phyloP scores from a whole-genome alignment of 768 basidiomycete species.

The Tulasnella sp. region DNA sequence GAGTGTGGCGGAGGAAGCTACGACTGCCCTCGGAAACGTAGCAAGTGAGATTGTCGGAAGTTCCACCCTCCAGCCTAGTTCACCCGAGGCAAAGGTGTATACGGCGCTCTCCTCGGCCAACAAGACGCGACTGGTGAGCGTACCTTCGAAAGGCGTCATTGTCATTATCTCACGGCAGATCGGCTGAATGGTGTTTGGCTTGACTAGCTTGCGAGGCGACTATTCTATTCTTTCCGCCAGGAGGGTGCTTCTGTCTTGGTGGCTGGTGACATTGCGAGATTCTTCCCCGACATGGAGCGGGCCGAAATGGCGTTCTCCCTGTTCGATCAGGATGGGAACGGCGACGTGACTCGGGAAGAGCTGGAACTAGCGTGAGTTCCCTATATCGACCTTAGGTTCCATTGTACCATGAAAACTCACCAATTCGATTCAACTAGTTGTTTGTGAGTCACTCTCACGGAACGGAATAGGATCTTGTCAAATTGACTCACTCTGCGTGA shows the following conservation, averaged over 20 bases:
- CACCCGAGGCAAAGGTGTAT: constrained; percentile 68
- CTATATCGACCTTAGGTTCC: not conserved
- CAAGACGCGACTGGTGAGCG: constrained; percentile 55
- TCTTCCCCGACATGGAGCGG: constrained; percentile 57
- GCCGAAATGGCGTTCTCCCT: constrained; percentile 36
- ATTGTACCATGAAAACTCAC: not conserved
- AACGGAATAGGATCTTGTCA: constrained; percentile 12
- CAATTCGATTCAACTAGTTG: not conserved
- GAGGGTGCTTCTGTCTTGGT: constrained; percentile 47
- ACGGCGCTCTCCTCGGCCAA: constrained; percentile 69
- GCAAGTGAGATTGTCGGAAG: constrained; percentile 26
- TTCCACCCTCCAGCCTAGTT: constrained; percentile 81
- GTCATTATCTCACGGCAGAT: too few relatives aligned
- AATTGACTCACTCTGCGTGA: not conserved
- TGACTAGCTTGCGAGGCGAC: constrained; percentile 60
- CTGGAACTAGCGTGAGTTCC: constrained; percentile 55
- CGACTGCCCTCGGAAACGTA: constrained; percentile 52
- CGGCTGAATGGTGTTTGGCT: not conserved
- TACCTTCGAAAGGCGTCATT: constrained; percentile 13
- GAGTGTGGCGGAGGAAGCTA: constrained; percentile 67
- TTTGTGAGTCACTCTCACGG: constrained; percentile 16
- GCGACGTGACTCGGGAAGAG: constrained; percentile 38
- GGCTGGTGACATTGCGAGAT: constrained; percentile 58
- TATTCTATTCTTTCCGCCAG: constrained; percentile 77
- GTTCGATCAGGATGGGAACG: constrained; percentile 37